Evolutionary conservation across 768 basidiomycete species (phyloP), one percentile per base, ranked within the genome.

Genomic region (Collybia sordida): DNA sequence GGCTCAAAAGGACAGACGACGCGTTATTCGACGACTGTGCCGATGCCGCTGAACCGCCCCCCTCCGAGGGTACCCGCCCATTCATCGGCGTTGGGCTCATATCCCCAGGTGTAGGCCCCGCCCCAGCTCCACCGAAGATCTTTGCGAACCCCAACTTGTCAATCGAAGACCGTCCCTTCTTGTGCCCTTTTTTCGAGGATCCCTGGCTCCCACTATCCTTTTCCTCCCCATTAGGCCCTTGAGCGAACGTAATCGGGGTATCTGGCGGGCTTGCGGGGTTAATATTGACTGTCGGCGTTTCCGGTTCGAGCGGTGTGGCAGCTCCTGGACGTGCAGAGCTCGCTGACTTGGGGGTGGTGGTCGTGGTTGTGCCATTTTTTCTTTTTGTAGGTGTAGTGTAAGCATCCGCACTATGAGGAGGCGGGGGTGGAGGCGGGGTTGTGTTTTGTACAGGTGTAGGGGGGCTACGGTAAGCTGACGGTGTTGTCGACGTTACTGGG

Each of bases 61-160:
- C 70, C 45, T 74, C 71, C 6, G 78, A 78, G 1, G 77, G 72
- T 21, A 70, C 64, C 49, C 79, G 72, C 15, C 74, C 72, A 24
- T 54, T 49, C 34, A 54, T 36, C 15, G 46, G 34, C 1, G 70
- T 60, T 14, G 56, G 62, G 4, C 66, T 67, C 36, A 68, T 70
- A 23, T 61, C 59, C 19, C 60, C 49, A n/a, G 66, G 61, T n/a
- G 73, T 69, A 6, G 66, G 49, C 41, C 65, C 67, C 18, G 57
- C 46, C 21, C 66, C 60, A 15, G 73, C 63, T 25, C 79, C 62
- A 36, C 83, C 79, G 47, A 92, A 86, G 47, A 93, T 79, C 70
- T 88, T 91, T 45, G 82, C 81, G 2, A 93, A 73, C 8, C 85
- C 87, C 57, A 92, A 82, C 64, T 86, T 87, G 72, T 92, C 90